Evolutionary conservation across 73 alveolate species (phyloP).

Genomic region (Tetrahymena malaccensis): DNA sequence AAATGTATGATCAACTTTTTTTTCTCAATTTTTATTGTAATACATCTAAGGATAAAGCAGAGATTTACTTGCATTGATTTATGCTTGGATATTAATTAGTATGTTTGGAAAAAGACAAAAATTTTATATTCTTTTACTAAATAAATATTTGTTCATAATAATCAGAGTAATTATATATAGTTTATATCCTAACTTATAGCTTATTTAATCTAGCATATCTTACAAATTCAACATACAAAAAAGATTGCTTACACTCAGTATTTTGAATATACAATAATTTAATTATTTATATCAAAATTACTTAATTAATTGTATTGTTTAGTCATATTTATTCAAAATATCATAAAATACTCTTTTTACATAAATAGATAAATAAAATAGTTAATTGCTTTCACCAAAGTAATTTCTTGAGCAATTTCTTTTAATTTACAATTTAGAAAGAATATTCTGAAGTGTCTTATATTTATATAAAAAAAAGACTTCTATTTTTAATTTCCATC

Average conservation of each 20-base stretch:
- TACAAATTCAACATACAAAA: background rate
- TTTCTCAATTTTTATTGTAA: background rate
- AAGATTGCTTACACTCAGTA: background rate
- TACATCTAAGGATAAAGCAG: background rate
- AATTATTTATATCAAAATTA: too few relatives aligned
- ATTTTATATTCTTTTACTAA: background rate
- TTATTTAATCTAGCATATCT: background rate
- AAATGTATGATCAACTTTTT: background rate
- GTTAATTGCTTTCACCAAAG: too few relatives aligned
- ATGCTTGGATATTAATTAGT: background rate
- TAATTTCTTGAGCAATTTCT: too few relatives aligned
- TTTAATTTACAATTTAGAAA: too few relatives aligned
- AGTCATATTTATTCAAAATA: too few relatives aligned
- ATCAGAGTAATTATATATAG: background rate
- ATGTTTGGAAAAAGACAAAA: too few relatives aligned
- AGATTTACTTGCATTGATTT: too few relatives aligned
- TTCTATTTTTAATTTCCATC: background rate
- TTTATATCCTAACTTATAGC: background rate
- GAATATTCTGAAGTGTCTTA: background rate
- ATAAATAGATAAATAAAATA: too few relatives aligned
- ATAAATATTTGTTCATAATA: background rate
- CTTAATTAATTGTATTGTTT: background rate
- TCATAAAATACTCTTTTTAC: too few relatives aligned
- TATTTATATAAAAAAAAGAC: background rate
- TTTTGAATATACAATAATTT: too few relatives aligned